phyloP scores from a whole-genome alignment of 163 green algal species.

The Volvox carteri region DNA sequence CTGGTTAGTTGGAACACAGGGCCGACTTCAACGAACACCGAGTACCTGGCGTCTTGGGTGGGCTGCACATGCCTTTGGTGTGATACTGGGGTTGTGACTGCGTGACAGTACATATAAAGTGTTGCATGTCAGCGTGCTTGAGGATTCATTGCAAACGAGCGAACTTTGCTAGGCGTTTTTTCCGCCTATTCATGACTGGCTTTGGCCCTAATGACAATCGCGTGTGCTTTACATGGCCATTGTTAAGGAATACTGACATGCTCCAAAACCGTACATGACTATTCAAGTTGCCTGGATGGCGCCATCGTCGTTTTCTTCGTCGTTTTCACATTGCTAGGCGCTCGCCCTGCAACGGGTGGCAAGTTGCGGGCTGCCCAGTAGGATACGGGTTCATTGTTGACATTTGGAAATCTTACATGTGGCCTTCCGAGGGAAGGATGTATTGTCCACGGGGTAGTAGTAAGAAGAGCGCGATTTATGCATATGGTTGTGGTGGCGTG shows the following conservation, averaged over 20 bases:
- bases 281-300: too few species aligned
- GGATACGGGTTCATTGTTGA: background rate
- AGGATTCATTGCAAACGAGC: background rate
- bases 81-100: background rate
- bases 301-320: background rate
- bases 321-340: background rate
- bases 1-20: too few species aligned
- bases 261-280: too few species aligned
- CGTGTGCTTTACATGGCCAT: background rate
- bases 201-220: background rate
- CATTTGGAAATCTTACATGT: conserved; percentile 2
- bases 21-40: conserved; percentile 24
- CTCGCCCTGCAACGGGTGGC: conserved; percentile 21
- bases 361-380: background rate
- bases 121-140: background rate
- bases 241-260: too few species aligned
- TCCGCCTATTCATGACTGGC: background rate
- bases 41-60: background rate
- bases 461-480: background rate
- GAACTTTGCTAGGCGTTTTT: conserved; percentile 2
- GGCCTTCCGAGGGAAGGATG: background rate
- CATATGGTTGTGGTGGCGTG: conserved; percentile 9
- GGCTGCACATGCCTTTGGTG: conserved; percentile 4
- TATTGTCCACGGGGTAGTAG: background rate
- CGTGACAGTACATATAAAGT: conserved; percentile 1